Evolutionary conservation across 768 basidiomycete species (phyloP), one percentile per base, ranked within the genome.

Genomic region (Kwoniella bestiolae): DNA sequence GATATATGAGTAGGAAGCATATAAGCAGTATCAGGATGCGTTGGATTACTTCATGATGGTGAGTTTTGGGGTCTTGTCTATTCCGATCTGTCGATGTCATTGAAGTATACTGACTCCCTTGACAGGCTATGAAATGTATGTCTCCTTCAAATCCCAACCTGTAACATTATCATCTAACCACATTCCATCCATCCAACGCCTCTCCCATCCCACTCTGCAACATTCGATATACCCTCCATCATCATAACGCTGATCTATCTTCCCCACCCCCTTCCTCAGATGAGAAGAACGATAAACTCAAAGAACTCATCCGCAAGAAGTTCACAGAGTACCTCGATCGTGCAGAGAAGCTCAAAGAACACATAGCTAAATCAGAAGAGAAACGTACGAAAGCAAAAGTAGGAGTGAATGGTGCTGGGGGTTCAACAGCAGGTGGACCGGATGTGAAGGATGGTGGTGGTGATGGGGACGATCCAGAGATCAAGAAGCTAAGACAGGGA

Each of bases 31-130:
- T 83, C 89, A 90, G 84, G 95, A 97, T 85, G 86, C 92, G 1
- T 86, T 98, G 65, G 96, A 99, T 79, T 99, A 95, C 80, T 99
- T 99, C 82, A 92, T 97, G 91, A 90, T 97, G 70, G 94, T 94
- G 65, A 69, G 73, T 64, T n/a, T 31, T 16, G 25, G 34, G n/a
- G n/a, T n/a, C n/a, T n/a, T n/a, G n/a, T n/a, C n/a, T n/a, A n/a
- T n/a, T n/a, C n/a, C n/a, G n/a, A n/a, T n/a, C n/a, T 55, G 41
- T 26, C 28, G n/a, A 59, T 3, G n/a, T n/a, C n/a, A 38, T 23
- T 51, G 50, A 51, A 26, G 50, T 53, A 21, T 9, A 28, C 34
- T 45, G 35, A 53, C n/a, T 18, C 51, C 2, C 18, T 3, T n/a
- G n/a, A n/a, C n/a, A 74, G 72, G 73, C 77, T 6, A 80, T 77